Percentiles rank a stretch among this genome's conserved stretches.
These are phyloP conservation scores for Cladosporium phlei DNA, from an alignment of 2,329 filamentous ascomycete genomes.

Conservation along the genomic window DNA sequence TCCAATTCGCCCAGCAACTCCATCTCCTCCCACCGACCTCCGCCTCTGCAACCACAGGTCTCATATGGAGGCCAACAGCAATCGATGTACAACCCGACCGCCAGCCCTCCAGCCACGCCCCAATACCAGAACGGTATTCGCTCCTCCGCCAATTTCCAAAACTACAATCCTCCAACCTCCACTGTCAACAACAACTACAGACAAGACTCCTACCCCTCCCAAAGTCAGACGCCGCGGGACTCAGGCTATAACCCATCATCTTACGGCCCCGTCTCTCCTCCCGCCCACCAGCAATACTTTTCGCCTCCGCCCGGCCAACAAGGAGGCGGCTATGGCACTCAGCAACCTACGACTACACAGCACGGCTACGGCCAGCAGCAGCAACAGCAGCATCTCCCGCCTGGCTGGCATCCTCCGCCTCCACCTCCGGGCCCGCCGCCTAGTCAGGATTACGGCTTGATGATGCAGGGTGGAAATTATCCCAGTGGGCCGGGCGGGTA, in stretches of 20 bases:
- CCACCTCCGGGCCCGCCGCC: slow-evolving; percentile 62
- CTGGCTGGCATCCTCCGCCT: slow-evolving; percentile 63
- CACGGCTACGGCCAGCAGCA: slow-evolving; percentile 54
- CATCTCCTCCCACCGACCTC: slow-evolving; percentile 37
- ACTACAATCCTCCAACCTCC: slow-evolving; percentile 12
- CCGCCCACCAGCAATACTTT: slow-evolving; percentile 56
- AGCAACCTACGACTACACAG: slow-evolving; percentile 50
- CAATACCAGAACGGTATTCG: slow-evolving; percentile 31
- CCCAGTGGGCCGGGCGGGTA: slow-evolving; percentile 52
- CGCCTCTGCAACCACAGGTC: slow-evolving; percentile 40
- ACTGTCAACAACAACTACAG: slow-evolving; percentile 6
- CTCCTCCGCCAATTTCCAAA: background rate
- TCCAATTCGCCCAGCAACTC: slow-evolving; percentile 36
- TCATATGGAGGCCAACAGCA: slow-evolving; percentile 37
- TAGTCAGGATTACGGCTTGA: slow-evolving; percentile 50
- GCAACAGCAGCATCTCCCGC: slow-evolving; percentile 48
- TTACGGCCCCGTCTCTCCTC: slow-evolving; percentile 44
- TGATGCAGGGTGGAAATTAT: slow-evolving; percentile 33
- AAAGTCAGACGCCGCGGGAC: slow-evolving; percentile 5
- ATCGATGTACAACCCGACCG: slow-evolving; percentile 49
- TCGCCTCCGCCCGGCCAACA: slow-evolving; percentile 41
- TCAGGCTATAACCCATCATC: slow-evolving; percentile 43
- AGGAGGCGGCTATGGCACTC: slow-evolving; percentile 40
- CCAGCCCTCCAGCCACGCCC: slow-evolving; percentile 44
- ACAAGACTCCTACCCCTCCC: slow-evolving; percentile 11